phyloP scores from a whole-genome alignment of 2,329 filamentous ascomycete genomes.

The Fusarium sublunatum region DNA sequence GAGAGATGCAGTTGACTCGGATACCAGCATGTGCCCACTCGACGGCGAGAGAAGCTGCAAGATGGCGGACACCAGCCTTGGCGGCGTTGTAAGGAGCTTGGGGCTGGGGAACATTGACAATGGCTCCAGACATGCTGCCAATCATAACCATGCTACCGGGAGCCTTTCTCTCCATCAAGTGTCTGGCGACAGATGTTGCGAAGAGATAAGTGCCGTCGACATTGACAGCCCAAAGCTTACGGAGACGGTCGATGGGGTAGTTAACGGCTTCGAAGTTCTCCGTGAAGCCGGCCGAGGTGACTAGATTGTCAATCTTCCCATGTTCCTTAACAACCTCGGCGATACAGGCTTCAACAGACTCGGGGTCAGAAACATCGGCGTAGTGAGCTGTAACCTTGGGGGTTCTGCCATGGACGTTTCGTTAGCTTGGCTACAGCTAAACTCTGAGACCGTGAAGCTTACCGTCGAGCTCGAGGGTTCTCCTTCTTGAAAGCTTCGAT shows the following conservation, averaged over 20 bases:
- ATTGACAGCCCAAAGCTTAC: constrained; percentile 95
- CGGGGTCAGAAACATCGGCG: constrained; percentile 83
- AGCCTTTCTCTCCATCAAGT: constrained; percentile 84
- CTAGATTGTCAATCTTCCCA: constrained; percentile 87
- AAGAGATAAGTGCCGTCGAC: constrained; percentile 93
- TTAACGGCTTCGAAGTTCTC: constrained; percentile 94
- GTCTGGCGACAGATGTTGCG: constrained; percentile 84
- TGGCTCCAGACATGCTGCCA: constrained; percentile 91
- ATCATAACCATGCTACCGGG: constrained; percentile 92
- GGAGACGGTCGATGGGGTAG: constrained; percentile 90
- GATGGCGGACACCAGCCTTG: constrained; percentile 90
- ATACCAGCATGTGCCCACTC: constrained; percentile 93
- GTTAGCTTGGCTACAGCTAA: constrained; percentile 9
- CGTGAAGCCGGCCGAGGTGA: constrained; percentile 96
- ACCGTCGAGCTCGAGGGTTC: constrained; percentile 80
- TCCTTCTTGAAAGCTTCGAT: constrained; percentile 81
- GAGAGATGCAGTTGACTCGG: constrained; percentile 93
- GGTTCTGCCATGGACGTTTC: constrained; percentile 57
- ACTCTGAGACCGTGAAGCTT: constrained; percentile 39
- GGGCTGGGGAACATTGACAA: constrained; percentile 95
- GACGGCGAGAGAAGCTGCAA: constrained; percentile 87
- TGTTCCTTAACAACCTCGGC: constrained; percentile 69
- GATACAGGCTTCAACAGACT: constrained; percentile 80
- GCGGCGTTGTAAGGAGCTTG: constrained; percentile 93
- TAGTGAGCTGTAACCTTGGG: constrained; percentile 92